These are phyloP conservation scores for Selenicereus undatus DNA, from an alignment of 148 eudicot genomes.

Conservation along the genomic window DNA sequence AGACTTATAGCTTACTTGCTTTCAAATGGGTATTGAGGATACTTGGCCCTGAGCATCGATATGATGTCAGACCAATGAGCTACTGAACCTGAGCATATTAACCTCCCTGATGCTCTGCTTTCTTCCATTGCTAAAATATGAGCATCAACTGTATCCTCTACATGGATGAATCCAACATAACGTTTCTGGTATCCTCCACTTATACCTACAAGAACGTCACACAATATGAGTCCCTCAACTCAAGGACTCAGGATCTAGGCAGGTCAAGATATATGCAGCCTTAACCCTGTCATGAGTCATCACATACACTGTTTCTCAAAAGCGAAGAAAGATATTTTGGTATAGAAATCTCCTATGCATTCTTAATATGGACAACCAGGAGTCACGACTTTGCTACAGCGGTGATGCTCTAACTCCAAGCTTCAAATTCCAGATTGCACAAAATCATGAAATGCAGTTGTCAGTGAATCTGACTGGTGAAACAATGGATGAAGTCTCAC, in stretches of 20 bases:
- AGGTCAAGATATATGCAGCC: neutral
- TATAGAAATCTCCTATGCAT: neutral
- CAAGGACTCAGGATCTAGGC: neutral
- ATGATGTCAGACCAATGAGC: slow-evolving; percentile 65
- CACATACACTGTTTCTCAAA: too few species aligned
- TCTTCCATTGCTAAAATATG: slow-evolving; percentile 73
- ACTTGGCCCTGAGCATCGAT: slow-evolving; percentile 49
- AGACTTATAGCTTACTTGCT: slow-evolving; percentile 35
- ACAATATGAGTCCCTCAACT: too few species aligned
- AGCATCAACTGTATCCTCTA: slow-evolving; percentile 52
- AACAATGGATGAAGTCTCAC: slow-evolving; percentile 17
- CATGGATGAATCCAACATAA: slow-evolving; percentile 55
- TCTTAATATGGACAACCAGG: slow-evolving; percentile 23
- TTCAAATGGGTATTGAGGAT: slow-evolving; percentile 59
- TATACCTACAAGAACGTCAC: neutral
- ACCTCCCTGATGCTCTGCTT: slow-evolving; percentile 54
- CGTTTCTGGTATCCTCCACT: slow-evolving; percentile 46
- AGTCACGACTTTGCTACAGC: neutral
- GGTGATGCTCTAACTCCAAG: neutral
- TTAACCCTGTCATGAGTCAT: too few species aligned
- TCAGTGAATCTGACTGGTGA: neutral
- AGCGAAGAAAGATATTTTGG: too few species aligned
- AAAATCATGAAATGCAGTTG: neutral
- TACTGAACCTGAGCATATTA: slow-evolving; percentile 55
- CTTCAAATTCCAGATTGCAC: neutral